Evolutionary conservation across 108 stramenopile species (phyloP), one percentile per base, ranked within the genome.

Genomic region (Chaetoceros tenuissimus): DNA sequence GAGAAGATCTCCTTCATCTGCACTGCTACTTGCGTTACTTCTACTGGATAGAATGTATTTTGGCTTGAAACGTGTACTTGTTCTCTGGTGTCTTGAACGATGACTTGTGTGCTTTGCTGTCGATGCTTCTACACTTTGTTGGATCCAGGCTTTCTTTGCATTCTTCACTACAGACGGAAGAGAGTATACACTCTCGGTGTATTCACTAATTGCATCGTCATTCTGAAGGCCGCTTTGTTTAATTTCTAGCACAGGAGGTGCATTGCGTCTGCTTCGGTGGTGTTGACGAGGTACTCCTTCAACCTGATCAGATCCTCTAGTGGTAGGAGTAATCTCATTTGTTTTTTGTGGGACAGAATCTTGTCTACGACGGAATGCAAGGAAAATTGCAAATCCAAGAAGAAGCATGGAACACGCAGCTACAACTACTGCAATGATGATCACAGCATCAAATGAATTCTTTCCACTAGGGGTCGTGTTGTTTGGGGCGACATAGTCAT

Each of bases 371-470:
- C 73, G 58, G 70, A 72, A 82, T n/a, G 81, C 81, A 73, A 77
- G 69, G 47, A 66, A 46, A 22, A 82, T 51, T 19, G 81, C 75
- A 47, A 74, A 67, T 29, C 69, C 51, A 27, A 82, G 51, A 17
- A 82, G 59, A 0, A 62, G 43, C 57, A 76, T 77, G 0, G 81
- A 75, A n/a, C 73, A 28, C 51, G 64, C 74, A 0, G 81, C 81
- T 47, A 82, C 71, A 5, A 73, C 73, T 63, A 82, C 72, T 51
- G 81, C 81, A 45, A 72, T 57, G 25, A 77, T 69, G 55, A 82
- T 82, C 28, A 82, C 67, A 48, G 76, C 67, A 31, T 76, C 67
- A 58, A 76, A 62, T 5, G 34, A 40, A 40, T 13, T 13, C 13
- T 40, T 5, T 10, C 34, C 34, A 40, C 13, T 40, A 10, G 34